Base-by-base conservation (phyloP, 495 filamentous ascomycete genomes). In the Penicillium silybi region DNA sequence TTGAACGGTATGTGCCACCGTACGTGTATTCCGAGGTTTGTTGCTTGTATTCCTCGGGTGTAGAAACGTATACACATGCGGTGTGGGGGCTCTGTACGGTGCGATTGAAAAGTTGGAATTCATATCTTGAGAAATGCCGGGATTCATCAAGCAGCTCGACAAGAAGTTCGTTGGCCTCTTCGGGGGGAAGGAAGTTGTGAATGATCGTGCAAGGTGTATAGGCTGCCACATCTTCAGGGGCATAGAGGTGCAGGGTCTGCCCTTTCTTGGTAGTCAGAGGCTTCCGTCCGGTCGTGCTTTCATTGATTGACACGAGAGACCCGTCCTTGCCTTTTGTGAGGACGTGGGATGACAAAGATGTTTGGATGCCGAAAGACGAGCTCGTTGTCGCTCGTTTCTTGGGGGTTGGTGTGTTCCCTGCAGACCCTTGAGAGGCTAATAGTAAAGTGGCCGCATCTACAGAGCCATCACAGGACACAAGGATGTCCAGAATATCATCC, bases 141-240 rank as follows among this genome's bases (percentile, higher is more conserved):
- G 87, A 80, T 70, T 96, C 90, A 15, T 79, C 69, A 1, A 97
- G 74, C 17, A 97, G 74, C 60, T 97, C 92, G 2, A 69, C 56
- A 0, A 97, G 77, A 10, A 97, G 80, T 4, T 73, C 67, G 46
- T 88, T 85, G 17, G 92, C 92, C 43, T 86, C 77, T 7, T 83
- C 72, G 0, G 76, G 11, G 0, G 88, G 85, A 0, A 97, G 77
- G 63, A 97, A 97, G 61, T 95, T 92, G 70, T 92, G 92, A 59
- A 96, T 84, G 56, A 96, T 85, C 8, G 86, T 89, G 69, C 90
- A 96, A 16, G 93, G 89, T 0, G 93, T 95, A 58, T 91, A 78
- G 15, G 78, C 72, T 43, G 86, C 84, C 23, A 97, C 78, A 63
- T 96, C 90, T 32, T 80, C 73, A 2, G 92, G 87, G 26, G 86